Evolutionary conservation across 2,329 filamentous ascomycete species (phyloP), one percentile per base, ranked within the genome.

Genomic region (Colletotrichum lindemuthianum): DNA sequence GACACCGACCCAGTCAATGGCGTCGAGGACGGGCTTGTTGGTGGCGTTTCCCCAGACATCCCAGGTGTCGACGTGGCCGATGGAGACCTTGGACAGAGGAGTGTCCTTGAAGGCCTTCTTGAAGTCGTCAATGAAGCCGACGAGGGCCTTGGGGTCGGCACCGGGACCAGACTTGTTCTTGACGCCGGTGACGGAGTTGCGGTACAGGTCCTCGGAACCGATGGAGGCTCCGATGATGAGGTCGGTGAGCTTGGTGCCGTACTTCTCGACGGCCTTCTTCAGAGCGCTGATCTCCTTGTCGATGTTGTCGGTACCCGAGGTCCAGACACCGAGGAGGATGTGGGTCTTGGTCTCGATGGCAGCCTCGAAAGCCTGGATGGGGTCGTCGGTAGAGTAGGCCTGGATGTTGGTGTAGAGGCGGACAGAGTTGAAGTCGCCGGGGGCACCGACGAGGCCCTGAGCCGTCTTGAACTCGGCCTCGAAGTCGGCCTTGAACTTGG

Each of bases 321-420:
- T 76, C 89, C 89, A 91, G 72, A 90, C 79, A 67, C 89, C 88
- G 55, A 89, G 86, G 40, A 91, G 85, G 48, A 91, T 78, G 68
- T 84, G 78, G 15, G 86, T 88, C 47, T 87, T 80, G 66, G 86
- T 88, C 64, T 82, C 78, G 49, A 89, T 80, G 70, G 89, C 88
- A 40, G 89, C 89, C 79, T 92, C 91, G 79, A 95, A 87, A 45
- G 93, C 93, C 81, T 92, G 82, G 73, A 97, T 82, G 56, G 93
- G 93, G 77, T 95, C 90, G 70, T 86, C 85, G 81, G 92, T 85
- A 73, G 89, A 81, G 77, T 86, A 80, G 72, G 83, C 84, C 76
- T 87, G 84, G 73, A 89, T 86, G 81, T 86, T 88, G 74, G 90
- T 91, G 82, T 92, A 90, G 37, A 90, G 80, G 56, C 88, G 86